A percentile compares a stretch with the other conserved stretches of the same genome.
Conservation (phyloP, 495 filamentous ascomycete genomes). For the Aspergillus biplanus region DNA sequence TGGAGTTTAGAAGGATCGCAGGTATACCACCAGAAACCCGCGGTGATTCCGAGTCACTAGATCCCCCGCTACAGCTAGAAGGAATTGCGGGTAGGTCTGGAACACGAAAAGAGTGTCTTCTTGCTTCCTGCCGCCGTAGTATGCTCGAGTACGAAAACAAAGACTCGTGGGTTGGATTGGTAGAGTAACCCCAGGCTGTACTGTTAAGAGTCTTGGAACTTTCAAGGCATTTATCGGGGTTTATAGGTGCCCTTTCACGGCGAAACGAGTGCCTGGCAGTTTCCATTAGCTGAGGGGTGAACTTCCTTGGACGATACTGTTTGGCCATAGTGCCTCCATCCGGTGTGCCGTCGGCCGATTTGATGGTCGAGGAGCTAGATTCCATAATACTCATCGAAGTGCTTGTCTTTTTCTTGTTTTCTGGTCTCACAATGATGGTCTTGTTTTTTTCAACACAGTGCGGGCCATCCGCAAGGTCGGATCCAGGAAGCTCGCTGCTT, state of each 20-base stretch:
- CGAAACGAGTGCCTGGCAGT: conserved; percentile 55
- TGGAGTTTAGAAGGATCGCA: conserved; percentile 43
- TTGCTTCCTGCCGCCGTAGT: conserved; percentile 40
- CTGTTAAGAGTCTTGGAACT: conserved; percentile 3
- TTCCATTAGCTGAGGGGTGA: conserved; percentile 62
- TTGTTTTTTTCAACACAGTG: background rate
- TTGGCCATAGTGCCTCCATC: background rate
- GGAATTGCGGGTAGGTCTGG: conserved; percentile 56
- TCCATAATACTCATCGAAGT: background rate
- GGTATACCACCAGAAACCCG: conserved; percentile 51
- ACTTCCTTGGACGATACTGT: conserved; percentile 42
- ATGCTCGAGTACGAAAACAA: conserved; percentile 52
- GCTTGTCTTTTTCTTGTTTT: background rate
- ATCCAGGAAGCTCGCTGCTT: conserved; percentile 20
- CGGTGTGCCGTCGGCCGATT: background rate
- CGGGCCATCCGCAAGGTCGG: background rate
- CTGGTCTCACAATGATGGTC: background rate
- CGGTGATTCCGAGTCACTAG: conserved; percentile 49
- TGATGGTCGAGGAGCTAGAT: background rate
- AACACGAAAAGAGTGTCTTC: conserved; percentile 59
- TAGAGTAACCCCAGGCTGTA: background rate
- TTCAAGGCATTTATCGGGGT: conserved; percentile 19
- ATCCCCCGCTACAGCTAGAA: conserved; percentile 61
- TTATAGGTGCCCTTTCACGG: conserved; percentile 33
- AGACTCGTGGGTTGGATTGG: conserved; percentile 38